These are phyloP conservation scores for Phlyctochytrium bullatum DNA, from an alignment of 192 early-diverging fungal genomes.

Conservation along the genomic window DNA sequence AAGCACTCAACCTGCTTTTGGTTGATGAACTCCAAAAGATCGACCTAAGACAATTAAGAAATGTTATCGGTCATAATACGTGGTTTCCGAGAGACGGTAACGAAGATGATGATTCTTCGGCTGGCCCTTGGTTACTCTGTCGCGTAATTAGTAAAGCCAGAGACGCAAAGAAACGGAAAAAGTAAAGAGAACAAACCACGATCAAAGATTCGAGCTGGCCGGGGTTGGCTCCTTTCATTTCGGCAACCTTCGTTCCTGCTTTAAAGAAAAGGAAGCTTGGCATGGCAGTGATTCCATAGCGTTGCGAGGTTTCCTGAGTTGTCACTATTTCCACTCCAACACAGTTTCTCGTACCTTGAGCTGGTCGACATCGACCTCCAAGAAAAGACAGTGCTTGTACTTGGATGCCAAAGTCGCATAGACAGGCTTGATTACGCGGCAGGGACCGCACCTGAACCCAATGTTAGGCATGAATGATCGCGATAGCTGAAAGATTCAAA, in stretches of 20 bases:
- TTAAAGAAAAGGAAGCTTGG: conserved; percentile 86
- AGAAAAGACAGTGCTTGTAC: conserved; percentile 38
- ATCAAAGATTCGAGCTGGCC: conserved; percentile 51
- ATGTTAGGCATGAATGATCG: conserved; percentile 1
- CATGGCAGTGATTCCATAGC: conserved; percentile 49
- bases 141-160: no score
- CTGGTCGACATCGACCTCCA: conserved; percentile 48
- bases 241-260: conserved; percentile 65
- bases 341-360: conserved; percentile 38
- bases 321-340: background rate
- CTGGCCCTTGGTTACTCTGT: conserved; percentile 36
- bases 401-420: conserved; percentile 29
- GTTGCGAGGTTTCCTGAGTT: conserved; percentile 23
- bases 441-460: conserved; percentile 33
- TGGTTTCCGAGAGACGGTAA: background rate
- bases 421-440: conserved; percentile 36
- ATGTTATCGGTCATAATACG: background rate
- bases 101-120: conserved; percentile 23
- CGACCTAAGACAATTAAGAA: conserved; percentile 17
- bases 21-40: conserved; percentile 40
- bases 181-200: background rate
- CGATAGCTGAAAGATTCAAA: conserved; percentile 6
- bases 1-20: conserved; percentile 60
- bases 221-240: conserved; percentile 78
- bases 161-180: no score